phyloP scores from a whole-genome alignment of 2,329 filamentous ascomycete genomes.

The Didymella lethalis region DNA sequence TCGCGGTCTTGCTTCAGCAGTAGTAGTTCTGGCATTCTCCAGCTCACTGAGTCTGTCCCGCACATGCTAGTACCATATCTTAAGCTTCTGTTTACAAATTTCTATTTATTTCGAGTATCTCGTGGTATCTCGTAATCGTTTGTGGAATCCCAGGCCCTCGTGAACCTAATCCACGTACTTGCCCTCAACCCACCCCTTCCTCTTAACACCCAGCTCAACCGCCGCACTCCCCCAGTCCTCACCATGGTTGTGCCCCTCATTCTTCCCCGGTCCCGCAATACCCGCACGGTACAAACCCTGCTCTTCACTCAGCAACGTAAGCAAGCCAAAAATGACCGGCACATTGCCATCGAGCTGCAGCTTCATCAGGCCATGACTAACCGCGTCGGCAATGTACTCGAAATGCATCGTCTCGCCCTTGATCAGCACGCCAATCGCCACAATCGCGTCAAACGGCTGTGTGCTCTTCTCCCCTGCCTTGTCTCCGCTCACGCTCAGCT shows the following conservation, averaged over 20 bases:
- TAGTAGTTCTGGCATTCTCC: neutral
- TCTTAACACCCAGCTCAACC: slow-evolving; percentile 91
- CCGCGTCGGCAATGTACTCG: slow-evolving; percentile 94
- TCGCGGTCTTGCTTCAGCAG: neutral
- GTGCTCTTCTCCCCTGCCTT: slow-evolving; percentile 7
- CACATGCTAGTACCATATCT: neutral
- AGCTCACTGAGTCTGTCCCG: neutral
- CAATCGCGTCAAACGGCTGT: slow-evolving; percentile 85
- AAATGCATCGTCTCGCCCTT: slow-evolving; percentile 99
- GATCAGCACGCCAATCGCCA: slow-evolving; percentile 94
- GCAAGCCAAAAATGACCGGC: slow-evolving; percentile 88
- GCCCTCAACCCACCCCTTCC: slow-evolving; percentile 81
- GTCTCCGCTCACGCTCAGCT: slow-evolving; percentile 32
- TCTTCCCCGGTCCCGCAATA: slow-evolving; percentile 57
- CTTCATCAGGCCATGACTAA: slow-evolving; percentile 91
- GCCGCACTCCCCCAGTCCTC: slow-evolving; percentile 95
- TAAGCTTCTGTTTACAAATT: too few relatives aligned
- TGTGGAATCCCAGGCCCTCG: neutral
- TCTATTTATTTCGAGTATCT: neutral
- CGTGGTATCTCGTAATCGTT: neutral
- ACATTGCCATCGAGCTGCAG: slow-evolving; percentile 88
- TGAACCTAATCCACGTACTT: slow-evolving; percentile 58
- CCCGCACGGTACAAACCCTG: slow-evolving; percentile 88
- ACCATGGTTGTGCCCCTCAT: slow-evolving; percentile 84
- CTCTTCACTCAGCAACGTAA: slow-evolving; percentile 88